These are phyloP conservation scores for Saururus chinensis DNA, from an alignment of 164 flowering plant genomes.

Conservation along the genomic window DNA sequence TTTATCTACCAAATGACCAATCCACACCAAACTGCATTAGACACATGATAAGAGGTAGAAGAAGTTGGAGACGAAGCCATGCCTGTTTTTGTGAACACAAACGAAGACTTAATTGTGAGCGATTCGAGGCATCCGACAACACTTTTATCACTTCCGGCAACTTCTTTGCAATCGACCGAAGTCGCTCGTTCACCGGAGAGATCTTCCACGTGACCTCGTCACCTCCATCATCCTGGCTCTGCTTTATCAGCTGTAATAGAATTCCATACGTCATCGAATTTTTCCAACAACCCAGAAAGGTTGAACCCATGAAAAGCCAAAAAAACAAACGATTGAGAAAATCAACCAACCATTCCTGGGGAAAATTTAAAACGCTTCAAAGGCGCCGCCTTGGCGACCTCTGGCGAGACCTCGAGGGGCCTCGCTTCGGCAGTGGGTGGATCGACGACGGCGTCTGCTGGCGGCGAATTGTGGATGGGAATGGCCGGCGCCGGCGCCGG, in stretches of 20 bases:
- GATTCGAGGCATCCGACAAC: constrained; percentile 59
- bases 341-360: constrained; percentile 66
- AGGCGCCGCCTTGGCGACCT: constrained; percentile 29
- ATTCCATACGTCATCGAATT: background rate
- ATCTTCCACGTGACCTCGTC: constrained; percentile 94
- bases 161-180: constrained; percentile 54
- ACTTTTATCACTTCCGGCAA: constrained; percentile 38
- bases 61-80: background rate
- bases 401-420: constrained; percentile 42
- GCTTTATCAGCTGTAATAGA: constrained; percentile 59
- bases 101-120: constrained; percentile 30
- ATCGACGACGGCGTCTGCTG: background rate
- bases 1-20: too few species aligned
- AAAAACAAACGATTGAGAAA: background rate
- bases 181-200: constrained; percentile 82
- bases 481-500: background rate
- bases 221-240: constrained; percentile 90
- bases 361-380: constrained; percentile 79
- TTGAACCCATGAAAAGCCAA: too few species aligned
- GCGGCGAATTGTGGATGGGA: constrained; percentile 14
- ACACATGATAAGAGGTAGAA: background rate
- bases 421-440: constrained; percentile 15
- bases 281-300: background rate
- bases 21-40: too few species aligned
- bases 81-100: constrained; percentile 43